These are phyloP conservation scores for Tilletia indica DNA, from an alignment of 1,284 basidiomycete species.

Conservation along the genomic window DNA sequence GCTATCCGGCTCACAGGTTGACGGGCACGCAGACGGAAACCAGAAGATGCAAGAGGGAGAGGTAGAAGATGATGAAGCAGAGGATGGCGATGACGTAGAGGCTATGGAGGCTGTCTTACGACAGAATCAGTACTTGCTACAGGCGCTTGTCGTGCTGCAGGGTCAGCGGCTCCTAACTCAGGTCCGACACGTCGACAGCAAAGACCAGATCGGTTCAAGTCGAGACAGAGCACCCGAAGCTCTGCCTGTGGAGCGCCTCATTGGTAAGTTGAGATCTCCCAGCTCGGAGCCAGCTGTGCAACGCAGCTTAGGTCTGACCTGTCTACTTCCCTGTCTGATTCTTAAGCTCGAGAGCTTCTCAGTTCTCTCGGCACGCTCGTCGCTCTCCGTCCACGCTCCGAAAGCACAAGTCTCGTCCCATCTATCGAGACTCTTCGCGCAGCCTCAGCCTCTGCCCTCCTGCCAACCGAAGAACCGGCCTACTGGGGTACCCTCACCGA, in stretches of 20 bases:
- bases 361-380: neutral
- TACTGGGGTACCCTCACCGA: slow-evolving; percentile 8
- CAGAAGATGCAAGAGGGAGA: neutral
- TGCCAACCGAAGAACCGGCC: neutral
- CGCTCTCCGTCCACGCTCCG: neutral
- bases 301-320: too few species aligned
- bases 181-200: neutral
- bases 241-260: slow-evolving; percentile 1
- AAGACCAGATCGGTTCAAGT: neutral
- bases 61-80: neutral
- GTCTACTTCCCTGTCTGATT: too few species aligned
- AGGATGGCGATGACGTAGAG: neutral
- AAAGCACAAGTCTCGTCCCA: neutral
- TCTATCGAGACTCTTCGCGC: neutral
- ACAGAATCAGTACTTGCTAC: slow-evolving; percentile 12
- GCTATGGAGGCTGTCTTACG: neutral
- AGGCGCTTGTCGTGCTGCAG: slow-evolving; percentile 10
- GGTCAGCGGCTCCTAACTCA: slow-evolving; percentile 6
- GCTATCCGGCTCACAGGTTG: neutral
- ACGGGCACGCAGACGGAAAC: neutral
- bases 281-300: too few species aligned
- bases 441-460: neutral
- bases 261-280: neutral
- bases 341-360: slow-evolving; percentile 1
- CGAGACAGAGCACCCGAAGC: neutral